Conservation (phyloP, 108 stramenopile genomes). For the Pseudonitzschia delicatissima region DNA sequence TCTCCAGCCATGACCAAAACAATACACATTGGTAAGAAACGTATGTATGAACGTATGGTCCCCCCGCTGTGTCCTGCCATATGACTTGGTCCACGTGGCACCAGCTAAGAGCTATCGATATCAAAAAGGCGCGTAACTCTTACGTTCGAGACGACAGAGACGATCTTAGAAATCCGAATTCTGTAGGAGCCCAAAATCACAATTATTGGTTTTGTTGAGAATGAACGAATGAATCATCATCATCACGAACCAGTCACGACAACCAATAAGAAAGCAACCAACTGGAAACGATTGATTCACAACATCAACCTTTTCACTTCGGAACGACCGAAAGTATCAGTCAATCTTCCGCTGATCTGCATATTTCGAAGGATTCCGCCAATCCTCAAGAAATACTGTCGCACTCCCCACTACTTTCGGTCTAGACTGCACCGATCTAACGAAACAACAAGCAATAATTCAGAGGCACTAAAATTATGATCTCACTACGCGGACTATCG, state of each 20-base stretch:
- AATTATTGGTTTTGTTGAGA: not conserved
- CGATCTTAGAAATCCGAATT: not conserved
- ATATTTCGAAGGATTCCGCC: not conserved
- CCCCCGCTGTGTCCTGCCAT: no score
- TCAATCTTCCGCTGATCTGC: not conserved
- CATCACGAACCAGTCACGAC: not conserved
- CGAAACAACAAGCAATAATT: not conserved
- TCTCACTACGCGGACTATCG: not conserved
- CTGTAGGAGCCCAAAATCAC: not conserved
- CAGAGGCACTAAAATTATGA: not conserved
- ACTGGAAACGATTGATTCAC: not conserved
- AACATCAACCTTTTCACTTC: not conserved
- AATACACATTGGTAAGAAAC: no score
- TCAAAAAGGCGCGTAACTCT: conserved; percentile 5
- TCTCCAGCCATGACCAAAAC: no score
- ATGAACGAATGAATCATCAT: conserved; percentile 9
- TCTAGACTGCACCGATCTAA: not conserved
- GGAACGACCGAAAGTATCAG: not conserved
- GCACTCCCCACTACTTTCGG: not conserved
- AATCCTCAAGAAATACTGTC: not conserved
- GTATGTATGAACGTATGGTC: no score
- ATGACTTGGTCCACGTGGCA: conserved; percentile 8
- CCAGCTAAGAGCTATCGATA: not conserved
- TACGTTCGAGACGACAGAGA: no score
- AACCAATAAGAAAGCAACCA: not conserved